Conservation (phyloP, 208 protist species). For the Leptomonas seymouri region DNA sequence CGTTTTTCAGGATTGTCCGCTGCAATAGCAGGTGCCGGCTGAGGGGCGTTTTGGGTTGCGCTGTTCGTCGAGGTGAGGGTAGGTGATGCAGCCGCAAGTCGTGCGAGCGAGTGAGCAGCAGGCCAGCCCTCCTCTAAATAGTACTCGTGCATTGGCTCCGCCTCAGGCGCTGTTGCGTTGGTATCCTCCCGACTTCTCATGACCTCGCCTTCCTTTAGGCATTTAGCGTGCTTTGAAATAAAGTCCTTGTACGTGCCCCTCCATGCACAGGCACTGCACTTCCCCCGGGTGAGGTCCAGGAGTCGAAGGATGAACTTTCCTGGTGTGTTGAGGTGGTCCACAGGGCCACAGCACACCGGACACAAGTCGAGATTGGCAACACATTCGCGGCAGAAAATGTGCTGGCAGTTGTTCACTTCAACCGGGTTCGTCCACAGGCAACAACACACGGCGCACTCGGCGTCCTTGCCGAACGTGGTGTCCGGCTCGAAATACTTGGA, state of each 20-base stretch:
- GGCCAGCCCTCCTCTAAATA: conserved; percentile 31
- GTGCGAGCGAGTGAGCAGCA: neutral
- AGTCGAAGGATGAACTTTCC: conserved; percentile 55
- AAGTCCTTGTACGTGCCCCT: conserved; percentile 59
- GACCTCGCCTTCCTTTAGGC: conserved; percentile 26
- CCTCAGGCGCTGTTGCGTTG: conserved; percentile 4
- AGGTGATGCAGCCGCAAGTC: neutral
- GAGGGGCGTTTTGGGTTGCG: neutral
- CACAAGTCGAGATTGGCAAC: conserved; percentile 40
- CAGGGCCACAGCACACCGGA: conserved; percentile 44
- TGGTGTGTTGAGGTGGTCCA: conserved; percentile 30
- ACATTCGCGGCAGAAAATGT: conserved; percentile 66
- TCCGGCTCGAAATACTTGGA: conserved; percentile 54
- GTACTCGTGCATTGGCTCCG: conserved; percentile 44
- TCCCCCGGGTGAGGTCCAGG: conserved; percentile 38
- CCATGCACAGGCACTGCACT: conserved; percentile 63
- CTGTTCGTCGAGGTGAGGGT: too few species aligned
- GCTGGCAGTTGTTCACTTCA: conserved; percentile 51
- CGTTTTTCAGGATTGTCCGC: neutral
- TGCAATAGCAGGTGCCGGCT: neutral
- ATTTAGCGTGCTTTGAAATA: conserved; percentile 43
- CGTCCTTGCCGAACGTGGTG: conserved; percentile 43
- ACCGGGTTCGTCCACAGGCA: conserved; percentile 49
- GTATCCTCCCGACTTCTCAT: neutral
- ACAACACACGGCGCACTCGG: conserved; percentile 51